Conservation (phyloP, 2,329 filamentous ascomycete genomes). For the Apiospora malaysiana region DNA sequence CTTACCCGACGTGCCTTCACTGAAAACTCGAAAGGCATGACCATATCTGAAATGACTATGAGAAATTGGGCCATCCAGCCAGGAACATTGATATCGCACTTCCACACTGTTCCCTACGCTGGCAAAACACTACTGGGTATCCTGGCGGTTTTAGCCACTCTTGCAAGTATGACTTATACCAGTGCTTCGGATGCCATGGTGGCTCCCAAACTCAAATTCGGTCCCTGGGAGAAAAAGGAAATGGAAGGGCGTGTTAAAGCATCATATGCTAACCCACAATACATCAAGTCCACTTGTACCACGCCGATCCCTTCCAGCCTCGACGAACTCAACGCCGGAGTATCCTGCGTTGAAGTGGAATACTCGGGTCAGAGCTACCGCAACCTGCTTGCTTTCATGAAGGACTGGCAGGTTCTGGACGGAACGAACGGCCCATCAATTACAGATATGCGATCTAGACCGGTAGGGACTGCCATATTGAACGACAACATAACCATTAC, state of each 20-base stretch:
- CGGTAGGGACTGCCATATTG: constrained; percentile 65
- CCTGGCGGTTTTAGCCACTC: constrained; percentile 67
- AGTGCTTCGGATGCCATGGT: constrained; percentile 79
- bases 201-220: constrained; percentile 71
- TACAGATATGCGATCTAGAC: constrained; percentile 51
- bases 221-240: constrained; percentile 52
- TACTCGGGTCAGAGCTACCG: constrained; percentile 74
- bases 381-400: constrained; percentile 69
- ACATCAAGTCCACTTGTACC: constrained; percentile 61
- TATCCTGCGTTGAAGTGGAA: constrained; percentile 71
- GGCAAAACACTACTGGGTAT: constrained; percentile 67
- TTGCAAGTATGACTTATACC: constrained; percentile 75
- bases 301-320: constrained; percentile 58
- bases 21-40: constrained; percentile 67
- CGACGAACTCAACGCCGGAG: constrained; percentile 48
- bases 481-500: constrained; percentile 76
- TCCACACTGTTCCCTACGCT: constrained; percentile 67
- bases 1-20: constrained; percentile 72
- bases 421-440: constrained; percentile 44
- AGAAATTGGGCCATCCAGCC: constrained; percentile 75
- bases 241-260: constrained; percentile 64
- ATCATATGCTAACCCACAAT: constrained; percentile 67
- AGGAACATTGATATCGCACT: constrained; percentile 74
- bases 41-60: constrained; percentile 79
- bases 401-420: constrained; percentile 58